These are phyloP conservation scores for Ehretia macrophylla DNA, from an alignment of 257 asterid genomes.

Conservation along the genomic window DNA sequence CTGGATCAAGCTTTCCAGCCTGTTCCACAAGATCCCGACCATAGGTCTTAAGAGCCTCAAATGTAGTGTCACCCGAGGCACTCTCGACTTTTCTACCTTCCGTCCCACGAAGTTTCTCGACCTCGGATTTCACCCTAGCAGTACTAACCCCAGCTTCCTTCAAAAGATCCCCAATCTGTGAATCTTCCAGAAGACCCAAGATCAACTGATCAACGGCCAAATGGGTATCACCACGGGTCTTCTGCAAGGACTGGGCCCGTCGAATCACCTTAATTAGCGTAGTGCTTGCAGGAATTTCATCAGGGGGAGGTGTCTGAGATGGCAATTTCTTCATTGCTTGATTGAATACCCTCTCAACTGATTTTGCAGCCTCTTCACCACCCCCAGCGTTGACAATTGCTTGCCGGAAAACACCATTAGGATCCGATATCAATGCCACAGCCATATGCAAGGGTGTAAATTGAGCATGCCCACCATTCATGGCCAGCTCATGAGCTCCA, in stretches of 20 bases:
- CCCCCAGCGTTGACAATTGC: slow-evolving; percentile 17
- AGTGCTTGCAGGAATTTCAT: slow-evolving; percentile 28
- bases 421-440: slow-evolving; percentile 14
- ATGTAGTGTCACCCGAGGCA: slow-evolving; percentile 30
- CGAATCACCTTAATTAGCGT: slow-evolving; percentile 25
- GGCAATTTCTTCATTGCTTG: slow-evolving; percentile 29
- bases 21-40: slow-evolving; percentile 33
- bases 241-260: slow-evolving; percentile 24
- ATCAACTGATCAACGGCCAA: slow-evolving; percentile 31
- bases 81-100: slow-evolving; percentile 27
- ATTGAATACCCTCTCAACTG: slow-evolving; percentile 24
- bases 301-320: too few species aligned
- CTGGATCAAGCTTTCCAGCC: slow-evolving; percentile 33
- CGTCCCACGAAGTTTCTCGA: slow-evolving; percentile 28
- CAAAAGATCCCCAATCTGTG: slow-evolving; percentile 27
- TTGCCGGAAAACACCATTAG: slow-evolving; percentile 29
- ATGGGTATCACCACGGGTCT: slow-evolving; percentile 24
- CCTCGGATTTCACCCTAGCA: slow-evolving; percentile 17
- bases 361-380: slow-evolving; percentile 22
- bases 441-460: slow-evolving; percentile 24
- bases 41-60: slow-evolving; percentile 29
- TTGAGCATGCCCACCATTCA: slow-evolving; percentile 31
- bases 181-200: slow-evolving; percentile 32
- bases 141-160: slow-evolving; percentile 23
- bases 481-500: slow-evolving; percentile 26